These are phyloP conservation scores for Monilinia fructicola DNA, from an alignment of 2,329 filamentous ascomycete species.

Conservation along the genomic window DNA sequence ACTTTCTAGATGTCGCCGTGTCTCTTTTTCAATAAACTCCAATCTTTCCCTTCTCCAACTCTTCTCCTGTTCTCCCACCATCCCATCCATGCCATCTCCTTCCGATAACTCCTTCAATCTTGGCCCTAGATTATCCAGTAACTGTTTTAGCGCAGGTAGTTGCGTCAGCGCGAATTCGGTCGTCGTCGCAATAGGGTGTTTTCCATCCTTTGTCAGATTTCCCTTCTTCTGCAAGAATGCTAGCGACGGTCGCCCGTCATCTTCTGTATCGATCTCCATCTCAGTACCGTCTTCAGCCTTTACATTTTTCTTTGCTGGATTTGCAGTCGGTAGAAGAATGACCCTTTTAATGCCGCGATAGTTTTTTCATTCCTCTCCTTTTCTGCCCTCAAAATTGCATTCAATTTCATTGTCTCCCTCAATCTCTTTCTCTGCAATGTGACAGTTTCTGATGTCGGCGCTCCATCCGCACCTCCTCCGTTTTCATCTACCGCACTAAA, in stretches of 20 bases:
- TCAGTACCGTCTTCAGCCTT: slow-evolving; percentile 17
- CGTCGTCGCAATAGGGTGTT: slow-evolving; percentile 65
- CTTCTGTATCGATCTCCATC: background rate
- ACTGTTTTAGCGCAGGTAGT: slow-evolving; percentile 71
- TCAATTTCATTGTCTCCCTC: slow-evolving; percentile 75
- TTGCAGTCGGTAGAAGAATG: slow-evolving; percentile 47
- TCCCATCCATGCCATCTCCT: slow-evolving; percentile 43
- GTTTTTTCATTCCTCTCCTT: slow-evolving; percentile 69
- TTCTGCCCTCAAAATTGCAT: slow-evolving; percentile 68
- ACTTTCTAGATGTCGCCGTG: slow-evolving; percentile 71
- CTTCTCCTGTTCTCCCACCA: slow-evolving; percentile 45
- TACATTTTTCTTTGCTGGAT: slow-evolving; percentile 29
- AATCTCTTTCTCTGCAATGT: slow-evolving; percentile 70
- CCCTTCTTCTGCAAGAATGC: slow-evolving; percentile 59
- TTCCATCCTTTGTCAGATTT: slow-evolving; percentile 52
- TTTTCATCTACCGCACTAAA: slow-evolving; percentile 38
- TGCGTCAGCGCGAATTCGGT: slow-evolving; percentile 80
- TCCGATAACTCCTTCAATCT: slow-evolving; percentile 53
- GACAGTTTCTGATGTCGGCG: slow-evolving; percentile 56
- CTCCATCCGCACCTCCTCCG: slow-evolving; percentile 49
- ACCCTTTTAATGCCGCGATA: slow-evolving; percentile 61
- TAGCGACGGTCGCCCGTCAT: slow-evolving; percentile 40
- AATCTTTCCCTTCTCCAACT: slow-evolving; percentile 69
- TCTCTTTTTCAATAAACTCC: slow-evolving; percentile 81
- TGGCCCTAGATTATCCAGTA: slow-evolving; percentile 67